phyloP scores from a whole-genome alignment of 768 basidiomycete genomes.

The Leucocoprinus sp. region DNA sequence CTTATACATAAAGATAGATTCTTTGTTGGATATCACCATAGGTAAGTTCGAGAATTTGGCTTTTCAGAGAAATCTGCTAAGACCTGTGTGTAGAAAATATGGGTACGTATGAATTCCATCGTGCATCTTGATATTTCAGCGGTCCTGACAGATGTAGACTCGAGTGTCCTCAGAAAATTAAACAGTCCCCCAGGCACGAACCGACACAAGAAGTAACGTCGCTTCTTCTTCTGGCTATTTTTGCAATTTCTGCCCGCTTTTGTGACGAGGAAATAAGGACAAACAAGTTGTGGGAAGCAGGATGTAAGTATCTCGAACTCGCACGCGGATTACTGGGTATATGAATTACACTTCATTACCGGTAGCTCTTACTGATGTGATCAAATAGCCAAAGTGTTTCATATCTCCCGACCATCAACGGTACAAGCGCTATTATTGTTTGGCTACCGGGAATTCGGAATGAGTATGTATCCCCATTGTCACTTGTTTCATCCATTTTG shows the following conservation, averaged over 20 bases:
- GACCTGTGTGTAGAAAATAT: neutral
- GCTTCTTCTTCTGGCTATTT: constrained; percentile 70
- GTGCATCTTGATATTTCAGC: neutral
- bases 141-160: constrained; percentile 3
- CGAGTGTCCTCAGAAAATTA: constrained; percentile 20
- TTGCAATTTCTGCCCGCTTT: constrained; percentile 74
- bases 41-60: constrained; percentile 23
- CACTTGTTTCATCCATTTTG: constrained; percentile 4
- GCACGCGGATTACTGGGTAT: constrained; percentile 61
- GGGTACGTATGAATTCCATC: neutral
- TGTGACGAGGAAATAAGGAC: constrained; percentile 37
- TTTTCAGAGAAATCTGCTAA: neutral
- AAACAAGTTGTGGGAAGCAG: constrained; percentile 66
- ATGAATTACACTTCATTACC: neutral
- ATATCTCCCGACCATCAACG: constrained; percentile 62
- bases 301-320: constrained; percentile 51
- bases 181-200: constrained; percentile 37
- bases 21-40: constrained; percentile 49
- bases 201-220: constrained; percentile 58
- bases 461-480: constrained; percentile 28
- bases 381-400: constrained; percentile 38
- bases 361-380: constrained; percentile 5
- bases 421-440: constrained; percentile 76
- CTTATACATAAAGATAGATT: constrained; percentile 70
- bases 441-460: constrained; percentile 80